phyloP scores from a whole-genome alignment of 2,329 filamentous ascomycete species.

The Exophiala sideris region DNA sequence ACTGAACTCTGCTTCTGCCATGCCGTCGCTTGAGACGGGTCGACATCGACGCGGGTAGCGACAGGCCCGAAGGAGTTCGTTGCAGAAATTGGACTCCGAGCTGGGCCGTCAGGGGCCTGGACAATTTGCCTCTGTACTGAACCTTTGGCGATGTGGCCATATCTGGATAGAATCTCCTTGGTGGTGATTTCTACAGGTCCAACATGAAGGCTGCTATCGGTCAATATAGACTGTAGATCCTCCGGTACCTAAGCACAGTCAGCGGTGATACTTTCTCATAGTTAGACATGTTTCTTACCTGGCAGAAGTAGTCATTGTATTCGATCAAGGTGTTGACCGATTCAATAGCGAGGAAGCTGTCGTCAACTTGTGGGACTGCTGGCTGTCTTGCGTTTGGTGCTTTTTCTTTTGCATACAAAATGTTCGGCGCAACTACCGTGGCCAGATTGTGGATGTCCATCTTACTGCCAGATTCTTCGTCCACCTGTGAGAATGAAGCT shows the following conservation, averaged over 20 bases:
- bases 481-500: slow-evolving; percentile 92
- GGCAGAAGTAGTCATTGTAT: slow-evolving; percentile 93
- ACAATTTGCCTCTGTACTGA: slow-evolving; percentile 49
- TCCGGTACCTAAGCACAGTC: slow-evolving; percentile 70
- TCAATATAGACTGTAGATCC: slow-evolving; percentile 80
- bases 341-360: slow-evolving; percentile 90
- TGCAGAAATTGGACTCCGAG: slow-evolving; percentile 40
- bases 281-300: slow-evolving; percentile 57
- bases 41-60: slow-evolving; percentile 73
- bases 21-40: slow-evolving; percentile 65
- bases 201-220: slow-evolving; percentile 77
- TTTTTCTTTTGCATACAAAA: slow-evolving; percentile 66
- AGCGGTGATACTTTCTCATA: slow-evolving; percentile 6
- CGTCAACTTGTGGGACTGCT: slow-evolving; percentile 70
- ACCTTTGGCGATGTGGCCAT: slow-evolving; percentile 74
- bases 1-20: slow-evolving; percentile 84
- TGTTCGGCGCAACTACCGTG: slow-evolving; percentile 95
- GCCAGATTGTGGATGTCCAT: slow-evolving; percentile 98
- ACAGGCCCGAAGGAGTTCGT: slow-evolving; percentile 43
- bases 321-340: slow-evolving; percentile 88
- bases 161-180: slow-evolving; percentile 93
- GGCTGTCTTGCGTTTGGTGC: slow-evolving; percentile 45
- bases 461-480: slow-evolving; percentile 95
- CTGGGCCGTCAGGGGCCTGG: slow-evolving; percentile 55
- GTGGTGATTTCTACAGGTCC: slow-evolving; percentile 84